Conservation (phyloP, 2,329 filamentous ascomycete genomes). For the Pleurostoma richardsiae region DNA sequence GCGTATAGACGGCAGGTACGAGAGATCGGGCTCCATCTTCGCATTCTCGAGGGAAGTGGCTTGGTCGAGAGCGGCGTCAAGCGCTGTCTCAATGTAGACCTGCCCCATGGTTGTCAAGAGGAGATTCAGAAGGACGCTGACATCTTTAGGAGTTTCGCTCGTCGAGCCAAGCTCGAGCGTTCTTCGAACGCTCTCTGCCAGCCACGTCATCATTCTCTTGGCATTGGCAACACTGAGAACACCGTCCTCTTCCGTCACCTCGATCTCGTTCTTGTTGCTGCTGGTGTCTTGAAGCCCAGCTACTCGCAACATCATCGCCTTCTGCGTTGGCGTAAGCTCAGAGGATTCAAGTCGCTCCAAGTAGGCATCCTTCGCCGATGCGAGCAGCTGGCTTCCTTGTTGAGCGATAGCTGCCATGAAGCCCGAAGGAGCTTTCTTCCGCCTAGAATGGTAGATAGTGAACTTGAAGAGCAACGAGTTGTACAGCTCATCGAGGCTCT, state of each 20-base stretch:
- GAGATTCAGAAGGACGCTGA: constrained; percentile 76
- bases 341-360: constrained; percentile 84
- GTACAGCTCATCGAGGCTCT: constrained; percentile 73
- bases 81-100: constrained; percentile 64
- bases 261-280: constrained; percentile 77
- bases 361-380: constrained; percentile 86
- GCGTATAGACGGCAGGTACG: constrained; percentile 73
- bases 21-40: constrained; percentile 83
- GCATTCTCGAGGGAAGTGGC: constrained; percentile 71
- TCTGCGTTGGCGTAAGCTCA: constrained; percentile 82
- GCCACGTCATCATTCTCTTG: constrained; percentile 98
- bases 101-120: constrained; percentile 85
- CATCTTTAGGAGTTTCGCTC: constrained; percentile 89
- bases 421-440: constrained; percentile 83
- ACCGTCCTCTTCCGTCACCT: constrained; percentile 87
- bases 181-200: constrained; percentile 89
- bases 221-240: constrained; percentile 76
- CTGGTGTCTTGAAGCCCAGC: constrained; percentile 76
- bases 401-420: constrained; percentile 92
- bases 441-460: constrained; percentile 84
- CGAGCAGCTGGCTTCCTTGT: constrained; percentile 81
- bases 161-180: constrained; percentile 85
- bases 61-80: constrained; percentile 67
- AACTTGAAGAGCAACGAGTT: constrained; percentile 94
- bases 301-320: constrained; percentile 82